Conservation (phyloP, 2,329 filamentous ascomycete genomes). For the Escovopsis sp. region DNA sequence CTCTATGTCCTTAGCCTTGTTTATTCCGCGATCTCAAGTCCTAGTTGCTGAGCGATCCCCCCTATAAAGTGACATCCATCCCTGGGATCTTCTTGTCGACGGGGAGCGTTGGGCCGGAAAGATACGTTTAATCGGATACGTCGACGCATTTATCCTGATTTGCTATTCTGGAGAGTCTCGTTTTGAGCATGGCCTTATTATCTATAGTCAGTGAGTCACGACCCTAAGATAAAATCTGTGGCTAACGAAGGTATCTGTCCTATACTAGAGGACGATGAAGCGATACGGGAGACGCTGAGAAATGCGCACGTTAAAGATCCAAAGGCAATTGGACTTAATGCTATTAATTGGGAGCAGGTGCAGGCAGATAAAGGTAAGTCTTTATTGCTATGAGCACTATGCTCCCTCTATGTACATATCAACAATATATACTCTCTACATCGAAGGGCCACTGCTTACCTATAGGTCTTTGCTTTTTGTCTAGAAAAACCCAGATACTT, state of each 20-base stretch:
- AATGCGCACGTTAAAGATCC: neutral
- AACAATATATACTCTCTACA: too few relatives aligned
- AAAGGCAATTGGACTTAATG: constrained; percentile 2
- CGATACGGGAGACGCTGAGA: constrained; percentile 1
- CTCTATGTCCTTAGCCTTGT: too few relatives aligned
- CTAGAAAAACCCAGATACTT: too few relatives aligned
- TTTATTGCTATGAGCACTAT: too few relatives aligned
- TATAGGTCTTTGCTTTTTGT: too few relatives aligned
- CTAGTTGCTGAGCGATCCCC: too few relatives aligned
- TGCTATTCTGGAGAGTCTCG: constrained; percentile 8
- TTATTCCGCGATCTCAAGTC: too few relatives aligned
- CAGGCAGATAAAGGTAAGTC: constrained; percentile 1
- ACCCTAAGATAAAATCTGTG: neutral
- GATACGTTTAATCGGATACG: constrained; percentile 5
- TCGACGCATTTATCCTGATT: constrained; percentile 8
- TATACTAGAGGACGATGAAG: constrained; percentile 5
- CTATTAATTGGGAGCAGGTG: constrained; percentile 2
- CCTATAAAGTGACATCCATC: constrained; percentile 6
- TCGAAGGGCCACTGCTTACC: too few relatives aligned
- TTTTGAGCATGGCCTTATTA: constrained; percentile 8
- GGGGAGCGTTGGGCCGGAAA: constrained; percentile 4
- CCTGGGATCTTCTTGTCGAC: constrained; percentile 5
- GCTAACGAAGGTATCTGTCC: neutral
- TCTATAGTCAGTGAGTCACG: constrained; percentile 3
- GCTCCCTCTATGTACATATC: too few relatives aligned